Base-by-base conservation (phyloP, 768 basidiomycete genomes). In the Porpolomopsis calyptriformis region DNA sequence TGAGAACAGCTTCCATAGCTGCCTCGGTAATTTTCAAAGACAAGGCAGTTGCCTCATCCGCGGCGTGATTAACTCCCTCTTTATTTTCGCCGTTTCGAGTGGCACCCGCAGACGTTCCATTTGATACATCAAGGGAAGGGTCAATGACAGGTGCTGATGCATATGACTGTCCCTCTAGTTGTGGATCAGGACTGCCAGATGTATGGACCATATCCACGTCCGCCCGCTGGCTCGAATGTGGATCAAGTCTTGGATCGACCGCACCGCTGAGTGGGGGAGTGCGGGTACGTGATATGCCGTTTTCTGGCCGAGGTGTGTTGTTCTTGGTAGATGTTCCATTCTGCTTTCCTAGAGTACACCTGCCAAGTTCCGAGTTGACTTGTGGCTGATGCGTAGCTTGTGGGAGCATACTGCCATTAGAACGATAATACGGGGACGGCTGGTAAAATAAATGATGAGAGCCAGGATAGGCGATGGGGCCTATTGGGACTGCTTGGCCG, bases 361-460 rank as follows among this genome's bases (percentile, higher is more conserved):
- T 10, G 22, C 22, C 31, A 26, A 39, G 26, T 4, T 38, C 48
- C 9, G 43, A 37, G 29, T 45, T 40, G 37, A 40, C 29, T 35
- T 55, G 56, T n/a, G 51, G 53, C n/a, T 53, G 48, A 42, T 49
- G 54, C 20, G 58, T 45, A 49, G 53, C 46, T 51, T 52, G 52
- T 31, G 59, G 43, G 2, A 49, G 4, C 20, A 45, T 9, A 18
- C 25, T 38, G 18, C 46, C 55, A 37, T 64, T 64, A 23, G 60
- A 61, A 25, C 77, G 75, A 51, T 80, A 78, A 54, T 77, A 76
- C 4, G 72, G 68, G 1, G 72, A 66, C 16, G 65, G 62, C 14
- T 64, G 57, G 46, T 68, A 67, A 54, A 68, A 65, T 16, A 62
- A 52, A 14, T 59, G 49, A 18, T 55, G 50, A 14, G 53, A 53